phyloP scores from a whole-genome alignment of 768 basidiomycete species.

The Lentinula raphanica region DNA sequence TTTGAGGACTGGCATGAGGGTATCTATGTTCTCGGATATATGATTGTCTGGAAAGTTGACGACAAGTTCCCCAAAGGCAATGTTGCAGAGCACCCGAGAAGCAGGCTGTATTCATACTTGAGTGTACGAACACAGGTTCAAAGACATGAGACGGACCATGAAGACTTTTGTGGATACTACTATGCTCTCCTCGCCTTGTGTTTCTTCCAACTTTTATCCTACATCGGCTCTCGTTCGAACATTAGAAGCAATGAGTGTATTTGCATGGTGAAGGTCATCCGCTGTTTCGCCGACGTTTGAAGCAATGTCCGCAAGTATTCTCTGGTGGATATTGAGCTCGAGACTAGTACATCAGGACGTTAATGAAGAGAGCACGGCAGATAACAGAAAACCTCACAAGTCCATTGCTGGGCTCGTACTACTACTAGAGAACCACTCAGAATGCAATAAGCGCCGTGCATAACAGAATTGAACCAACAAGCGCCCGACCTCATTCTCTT shows the following conservation, averaged over 20 bases:
- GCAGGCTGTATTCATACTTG: slow-evolving; percentile 42
- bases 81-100: slow-evolving; percentile 71
- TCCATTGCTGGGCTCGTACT: no score
- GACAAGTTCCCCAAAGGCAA: slow-evolving; percentile 78
- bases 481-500: no score
- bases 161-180: slow-evolving; percentile 30
- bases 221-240: slow-evolving; percentile 39
- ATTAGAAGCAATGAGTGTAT: slow-evolving; percentile 57
- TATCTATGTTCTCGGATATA: slow-evolving; percentile 45
- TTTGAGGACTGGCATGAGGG: slow-evolving; percentile 53
- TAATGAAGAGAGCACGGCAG: not conserved
- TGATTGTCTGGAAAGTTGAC: slow-evolving; percentile 54
- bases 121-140: slow-evolving; percentile 4
- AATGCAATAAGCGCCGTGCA: no score
- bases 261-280: slow-evolving; percentile 42
- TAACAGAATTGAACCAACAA: no score
- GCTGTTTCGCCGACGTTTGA: slow-evolving; percentile 44
- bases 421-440: not conserved
- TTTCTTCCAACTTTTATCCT: slow-evolving; percentile 17
- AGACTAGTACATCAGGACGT: slow-evolving; percentile 38
- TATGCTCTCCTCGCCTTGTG: slow-evolving; percentile 16
- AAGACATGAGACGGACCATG: slow-evolving; percentile 45
- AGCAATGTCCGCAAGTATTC: slow-evolving; percentile 72
- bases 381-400: slow-evolving; percentile 30
- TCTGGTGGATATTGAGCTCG: slow-evolving; percentile 74